Conservation (phyloP, 164 flowering plant species). For the Buxus sempervirens region DNA sequence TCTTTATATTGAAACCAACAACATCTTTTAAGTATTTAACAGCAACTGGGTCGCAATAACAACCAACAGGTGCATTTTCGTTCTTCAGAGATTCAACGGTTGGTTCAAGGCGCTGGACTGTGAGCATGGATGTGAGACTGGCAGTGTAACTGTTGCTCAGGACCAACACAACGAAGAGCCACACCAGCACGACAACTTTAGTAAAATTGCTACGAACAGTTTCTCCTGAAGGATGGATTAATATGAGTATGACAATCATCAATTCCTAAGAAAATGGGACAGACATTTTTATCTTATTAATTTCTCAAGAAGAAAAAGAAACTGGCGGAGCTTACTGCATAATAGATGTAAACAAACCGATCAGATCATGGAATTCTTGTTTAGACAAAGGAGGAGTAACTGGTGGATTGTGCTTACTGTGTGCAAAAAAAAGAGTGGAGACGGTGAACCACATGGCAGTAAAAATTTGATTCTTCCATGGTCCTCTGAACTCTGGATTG, state of each 20-base stretch:
- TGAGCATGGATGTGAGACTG: slow-evolving; percentile 45
- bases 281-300: too few relatives aligned
- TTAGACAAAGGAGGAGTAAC: too few relatives aligned
- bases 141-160: slow-evolving; percentile 44
- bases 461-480: slow-evolving; percentile 2
- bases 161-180: slow-evolving; percentile 43
- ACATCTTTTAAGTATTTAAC: slow-evolving; percentile 23
- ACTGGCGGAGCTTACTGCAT: too few relatives aligned
- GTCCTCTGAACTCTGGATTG: slow-evolving; percentile 10
- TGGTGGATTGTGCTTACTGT: slow-evolving; percentile 1
- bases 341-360: too few relatives aligned
- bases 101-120: slow-evolving; percentile 33
- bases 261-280: too few relatives aligned
- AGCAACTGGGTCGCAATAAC: slow-evolving; percentile 35
- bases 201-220: slow-evolving; percentile 31
- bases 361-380: too few relatives aligned
- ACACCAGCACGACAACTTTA: slow-evolving; percentile 27
- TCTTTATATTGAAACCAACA: slow-evolving; percentile 10
- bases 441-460: slow-evolving; percentile 5
- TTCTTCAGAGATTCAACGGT: slow-evolving; percentile 18
- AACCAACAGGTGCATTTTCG: slow-evolving; percentile 28
- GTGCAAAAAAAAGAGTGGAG: slow-evolving; percentile 8
- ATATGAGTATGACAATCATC: too few relatives aligned
- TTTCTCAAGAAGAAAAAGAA: too few relatives aligned
- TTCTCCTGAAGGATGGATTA: slow-evolving; percentile 36